A percentile compares a stretch with the other conserved stretches of the same genome.
These are phyloP conservation scores for Clavispora vitiphila DNA, from an alignment of 805 yeast genomes.

Conservation along the genomic window DNA sequence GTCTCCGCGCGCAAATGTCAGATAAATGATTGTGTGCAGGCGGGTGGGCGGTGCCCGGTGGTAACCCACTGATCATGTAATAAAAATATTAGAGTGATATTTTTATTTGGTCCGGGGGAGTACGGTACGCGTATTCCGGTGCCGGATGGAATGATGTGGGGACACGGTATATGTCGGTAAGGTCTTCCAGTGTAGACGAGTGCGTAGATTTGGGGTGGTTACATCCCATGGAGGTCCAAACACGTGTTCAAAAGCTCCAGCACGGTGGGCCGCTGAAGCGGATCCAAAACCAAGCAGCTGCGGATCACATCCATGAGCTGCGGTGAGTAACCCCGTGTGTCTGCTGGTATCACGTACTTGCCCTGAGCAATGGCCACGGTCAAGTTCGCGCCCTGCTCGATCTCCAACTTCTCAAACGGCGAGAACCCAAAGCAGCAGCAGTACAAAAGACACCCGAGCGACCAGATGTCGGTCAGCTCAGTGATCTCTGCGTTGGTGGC, in stretches of 20 bases:
- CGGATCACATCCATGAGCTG: constrained; percentile 52
- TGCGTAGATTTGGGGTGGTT: too few species aligned
- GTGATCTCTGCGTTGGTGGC: constrained; percentile 59
- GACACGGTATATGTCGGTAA: too few species aligned
- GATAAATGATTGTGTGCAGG: not conserved
- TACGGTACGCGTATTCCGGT: too few species aligned
- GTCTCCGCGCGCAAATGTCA: not conserved
- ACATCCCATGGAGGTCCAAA: constrained; percentile 19
- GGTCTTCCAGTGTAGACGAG: too few species aligned
- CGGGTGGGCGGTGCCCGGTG: not conserved
- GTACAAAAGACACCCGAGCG: constrained; percentile 80
- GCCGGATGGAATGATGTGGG: too few species aligned
- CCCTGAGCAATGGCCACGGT: constrained; percentile 71
- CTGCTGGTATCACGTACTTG: constrained; percentile 51
- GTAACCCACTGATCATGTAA: too few species aligned
- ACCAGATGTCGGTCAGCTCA: constrained; percentile 86
- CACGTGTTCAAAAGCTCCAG: constrained; percentile 53
- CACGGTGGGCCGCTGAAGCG: constrained; percentile 56
- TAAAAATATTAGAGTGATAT: too few species aligned
- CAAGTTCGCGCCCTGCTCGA: constrained; percentile 76
- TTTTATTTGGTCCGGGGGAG: too few species aligned
- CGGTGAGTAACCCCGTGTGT: constrained; percentile 47
- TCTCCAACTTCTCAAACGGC: constrained; percentile 83
- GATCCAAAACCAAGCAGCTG: constrained; percentile 59
- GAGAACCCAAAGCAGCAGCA: constrained; percentile 72